Base-by-base conservation (phyloP, 768 basidiomycete genomes). In the Hydnomerulius pinastri region DNA sequence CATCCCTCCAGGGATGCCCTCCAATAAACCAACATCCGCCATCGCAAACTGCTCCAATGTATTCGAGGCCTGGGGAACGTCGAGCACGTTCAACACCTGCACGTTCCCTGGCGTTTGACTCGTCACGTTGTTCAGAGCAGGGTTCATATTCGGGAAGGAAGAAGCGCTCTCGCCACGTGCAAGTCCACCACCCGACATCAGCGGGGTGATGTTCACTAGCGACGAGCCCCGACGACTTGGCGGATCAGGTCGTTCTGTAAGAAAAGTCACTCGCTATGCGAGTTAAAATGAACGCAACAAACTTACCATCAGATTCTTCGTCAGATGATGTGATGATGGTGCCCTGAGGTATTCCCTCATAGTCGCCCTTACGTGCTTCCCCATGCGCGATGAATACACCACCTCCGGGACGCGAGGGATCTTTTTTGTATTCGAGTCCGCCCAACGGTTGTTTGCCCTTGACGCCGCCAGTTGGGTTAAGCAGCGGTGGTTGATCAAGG, bases 1-100 rank as follows among this genome's bases (percentile, higher is more conserved):
- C 88, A 92, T 91, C 17, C 81, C 78, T 4, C 84, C 85, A 36
- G 90, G 90, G 45, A 92, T 82, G 1, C 88, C 88, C 53, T 90
- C 87, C 65, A 92, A 71, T 48, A 87, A 79, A 15, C 80, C 85
- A 51, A 71, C 79, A 63, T 90, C 87, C 17, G 80, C 79, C 73
- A 83, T 74, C 27, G 83, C 81, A 59, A 81, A 78, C 49, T 86
- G 84, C 46, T 84, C 81, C 55, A 89, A 66, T 18, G 77, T 75
- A 50, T 74, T 76, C 13, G 72, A 74, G 35, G 78, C 74, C 56
- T 80, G 80, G 20, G 80, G 76, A 3, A 74, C 79, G 59, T 90
- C 88, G 20, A 90, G 71, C 20, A 84, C 73, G 61, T 91, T 90
- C 79, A 90, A 81, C 37, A 91, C 82, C 65, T 90, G 87, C 41